Evolutionary conservation across 805 yeast species (phyloP), one percentile per base, ranked within the genome.

Genomic region (Middelhovenomyces tepae): DNA sequence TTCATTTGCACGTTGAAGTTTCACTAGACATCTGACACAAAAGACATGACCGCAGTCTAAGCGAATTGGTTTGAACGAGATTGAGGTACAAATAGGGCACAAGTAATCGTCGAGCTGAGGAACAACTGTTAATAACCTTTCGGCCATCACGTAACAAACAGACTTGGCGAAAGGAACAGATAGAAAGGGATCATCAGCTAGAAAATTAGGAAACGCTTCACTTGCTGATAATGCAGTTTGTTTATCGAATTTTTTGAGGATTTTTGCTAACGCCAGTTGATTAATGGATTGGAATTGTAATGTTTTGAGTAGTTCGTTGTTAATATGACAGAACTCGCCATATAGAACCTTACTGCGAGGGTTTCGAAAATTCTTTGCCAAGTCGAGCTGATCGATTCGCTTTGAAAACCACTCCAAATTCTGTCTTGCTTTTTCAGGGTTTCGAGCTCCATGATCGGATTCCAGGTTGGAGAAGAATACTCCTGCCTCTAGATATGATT

Each of bases 51-150:
- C 67, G 52, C 91, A 80, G 7, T 54, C 57, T 10, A 80, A 57
- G 30, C 75, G 57, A 30, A 80, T 75, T 2, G 91, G 91, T 46
- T 78, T 77, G 56, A 67, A 80, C 0, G 86, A 85, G 28, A 80
- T 65, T 2, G 71, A 65, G 51, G 71, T 68, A 50, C 91, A 80
- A 7, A 80, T 73, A 1, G 87, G 84, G 49, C 91, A 80, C 1
- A 73, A 59, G 46, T 78, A 80, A 50, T 81, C 89, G 31, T 80
- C 87, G 4, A 81, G 56, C 50, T 78, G 87, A 1, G 91, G 91
- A 1, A 78, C 59, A 1, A 80, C 53, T 18, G 67, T 64, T 22
- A 80, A 52, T 11, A 80, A 53, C 16, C 72, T 62, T 16, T 60
- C 61, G 21, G 80, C 73, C 18, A 76, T 64, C 18, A 42, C 32